Percentiles rank a stretch among this genome's conserved stretches.
phyloP scores from a whole-genome alignment of 1,139 yeast species.

The Saccharomyces uvarum region DNA sequence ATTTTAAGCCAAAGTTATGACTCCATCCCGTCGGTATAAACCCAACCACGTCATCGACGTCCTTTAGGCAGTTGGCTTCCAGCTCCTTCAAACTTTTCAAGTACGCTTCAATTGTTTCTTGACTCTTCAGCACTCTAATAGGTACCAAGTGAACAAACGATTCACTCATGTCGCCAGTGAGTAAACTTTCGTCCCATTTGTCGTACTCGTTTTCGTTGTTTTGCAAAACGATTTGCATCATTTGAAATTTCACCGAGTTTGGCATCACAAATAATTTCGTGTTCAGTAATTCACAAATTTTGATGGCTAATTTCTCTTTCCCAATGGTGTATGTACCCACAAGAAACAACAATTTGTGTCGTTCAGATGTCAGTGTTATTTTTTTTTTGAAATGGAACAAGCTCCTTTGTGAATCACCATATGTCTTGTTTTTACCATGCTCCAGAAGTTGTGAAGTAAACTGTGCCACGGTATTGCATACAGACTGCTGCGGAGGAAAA shows the following conservation, averaged over 20 bases:
- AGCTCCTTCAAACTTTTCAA: constrained; percentile 41
- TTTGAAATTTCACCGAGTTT: constrained; percentile 13
- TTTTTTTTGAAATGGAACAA: constrained; percentile 38
- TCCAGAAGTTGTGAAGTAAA: constrained; percentile 39
- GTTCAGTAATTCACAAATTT: constrained; percentile 19
- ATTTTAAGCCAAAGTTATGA: constrained; percentile 15
- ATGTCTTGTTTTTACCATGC: constrained; percentile 27
- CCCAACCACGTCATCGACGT: constrained; percentile 48
- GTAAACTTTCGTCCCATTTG: constrained; percentile 20
- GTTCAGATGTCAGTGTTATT: constrained; percentile 1
- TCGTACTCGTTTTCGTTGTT: constrained; percentile 7
- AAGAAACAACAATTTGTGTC: constrained; percentile 43
- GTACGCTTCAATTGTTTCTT: constrained; percentile 40
- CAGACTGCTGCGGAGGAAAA: constrained; percentile 70
- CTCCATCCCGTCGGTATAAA: constrained; percentile 84
- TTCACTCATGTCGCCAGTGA: constrained; percentile 39
- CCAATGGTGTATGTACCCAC: constrained; percentile 94
- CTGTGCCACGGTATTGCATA: constrained; percentile 50
- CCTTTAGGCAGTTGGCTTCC: constrained; percentile 5
- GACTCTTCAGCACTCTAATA: constrained; percentile 42
- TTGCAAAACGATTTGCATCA: constrained; percentile 8
- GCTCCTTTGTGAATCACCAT: constrained; percentile 34
- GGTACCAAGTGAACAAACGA: constrained; percentile 68
- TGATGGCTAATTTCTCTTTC: constrained; percentile 72
- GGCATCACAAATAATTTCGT: constrained; percentile 21